Evolutionary conservation across 306 rosid genomes (phyloP).

Genomic region (Cajanus cajan): DNA sequence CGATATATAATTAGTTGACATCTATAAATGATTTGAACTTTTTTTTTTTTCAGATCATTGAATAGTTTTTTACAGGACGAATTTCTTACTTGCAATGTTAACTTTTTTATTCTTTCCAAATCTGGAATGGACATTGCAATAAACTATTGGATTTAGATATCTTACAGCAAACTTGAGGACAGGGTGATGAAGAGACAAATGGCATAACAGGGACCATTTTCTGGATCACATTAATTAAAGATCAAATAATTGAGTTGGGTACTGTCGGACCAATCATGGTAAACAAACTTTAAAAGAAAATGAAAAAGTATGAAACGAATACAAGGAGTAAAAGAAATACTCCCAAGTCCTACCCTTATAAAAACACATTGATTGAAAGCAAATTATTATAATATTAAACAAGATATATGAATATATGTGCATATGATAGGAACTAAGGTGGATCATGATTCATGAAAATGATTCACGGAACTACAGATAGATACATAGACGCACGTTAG

Average conservation of each 20-base stretch:
- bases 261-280: conserved; percentile 47
- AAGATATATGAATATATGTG: neutral
- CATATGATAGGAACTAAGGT: neutral
- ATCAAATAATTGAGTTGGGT: conserved; percentile 46
- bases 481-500: conserved; percentile 29
- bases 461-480: conserved; percentile 20
- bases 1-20: neutral
- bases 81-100: neutral
- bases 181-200: conserved; percentile 45
- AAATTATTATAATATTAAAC: neutral
- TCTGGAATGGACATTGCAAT: conserved; percentile 13
- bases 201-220: conserved; percentile 45
- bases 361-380: neutral
- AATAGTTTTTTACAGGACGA: neutral
- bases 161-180: conserved; percentile 30
- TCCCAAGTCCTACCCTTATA: no score
- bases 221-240: conserved; percentile 41
- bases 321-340: neutral
- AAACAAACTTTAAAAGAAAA: conserved; percentile 6
- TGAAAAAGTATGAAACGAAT: neutral
- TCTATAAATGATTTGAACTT: neutral
- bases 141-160: conserved; percentile 6
- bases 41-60: neutral
- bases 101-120: conserved; percentile 11
- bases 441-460: neutral